Evolutionary conservation across 148 eudicot genomes (phyloP).

Genomic region (Arctostaphylos glauca): DNA sequence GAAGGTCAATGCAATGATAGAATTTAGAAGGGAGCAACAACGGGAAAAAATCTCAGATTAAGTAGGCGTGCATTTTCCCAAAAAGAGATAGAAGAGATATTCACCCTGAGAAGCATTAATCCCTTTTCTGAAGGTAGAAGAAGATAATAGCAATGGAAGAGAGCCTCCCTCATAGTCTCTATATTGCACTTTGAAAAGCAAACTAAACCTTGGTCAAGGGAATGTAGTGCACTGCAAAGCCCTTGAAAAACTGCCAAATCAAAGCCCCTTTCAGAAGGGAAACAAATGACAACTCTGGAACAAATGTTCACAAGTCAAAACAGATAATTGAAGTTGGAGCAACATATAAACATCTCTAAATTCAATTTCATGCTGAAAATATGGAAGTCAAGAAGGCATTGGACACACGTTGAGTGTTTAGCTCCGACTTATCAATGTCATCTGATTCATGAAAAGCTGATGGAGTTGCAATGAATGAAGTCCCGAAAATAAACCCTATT

Average conservation of each 20-base stretch:
- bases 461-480: constrained; percentile 57
- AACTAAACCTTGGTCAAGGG: constrained; percentile 71
- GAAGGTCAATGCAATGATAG: neutral
- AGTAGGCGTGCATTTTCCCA: neutral
- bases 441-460: constrained; percentile 54
- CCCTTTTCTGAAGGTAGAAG: constrained; percentile 75
- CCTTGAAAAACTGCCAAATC: constrained; percentile 60
- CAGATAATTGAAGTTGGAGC: neutral
- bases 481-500: constrained; percentile 63
- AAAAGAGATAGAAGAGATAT: constrained; percentile 8
- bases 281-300: neutral
- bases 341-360: neutral
- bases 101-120: constrained; percentile 77
- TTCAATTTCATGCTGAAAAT: constrained; percentile 4
- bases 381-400: constrained; percentile 21
- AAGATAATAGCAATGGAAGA: constrained; percentile 61
- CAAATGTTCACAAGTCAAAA: constrained; percentile 3
- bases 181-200: constrained; percentile 74
- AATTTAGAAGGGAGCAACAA: constrained; percentile 4
- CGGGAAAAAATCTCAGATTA: neutral
- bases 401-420: constrained; percentile 52
- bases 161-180: constrained; percentile 57
- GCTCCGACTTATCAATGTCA: constrained; percentile 49
- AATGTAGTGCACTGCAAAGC: constrained; percentile 57
- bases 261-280: constrained; percentile 21